These are phyloP conservation scores for Paracamarosporium sp. DNA, from an alignment of 2,329 filamentous ascomycete species.

Conservation along the genomic window DNA sequence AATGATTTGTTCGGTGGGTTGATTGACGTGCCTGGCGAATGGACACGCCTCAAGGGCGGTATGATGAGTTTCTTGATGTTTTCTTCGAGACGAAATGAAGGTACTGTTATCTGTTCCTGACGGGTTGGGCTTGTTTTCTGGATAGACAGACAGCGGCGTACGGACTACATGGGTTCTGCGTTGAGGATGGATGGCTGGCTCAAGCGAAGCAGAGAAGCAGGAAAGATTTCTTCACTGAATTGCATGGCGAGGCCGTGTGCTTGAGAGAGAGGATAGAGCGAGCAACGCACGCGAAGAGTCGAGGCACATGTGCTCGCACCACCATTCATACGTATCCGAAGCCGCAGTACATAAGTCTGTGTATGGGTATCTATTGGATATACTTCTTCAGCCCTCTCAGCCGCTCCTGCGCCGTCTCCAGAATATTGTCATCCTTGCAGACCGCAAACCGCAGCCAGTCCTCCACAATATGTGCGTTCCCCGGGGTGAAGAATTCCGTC, in stretches of 20 bases:
- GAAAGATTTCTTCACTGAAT: neutral
- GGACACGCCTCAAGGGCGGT: too few relatives aligned
- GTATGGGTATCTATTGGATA: conserved; percentile 40
- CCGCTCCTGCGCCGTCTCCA: conserved; percentile 58
- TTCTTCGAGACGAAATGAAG: too few relatives aligned
- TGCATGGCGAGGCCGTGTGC: neutral
- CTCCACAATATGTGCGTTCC: conserved; percentile 83
- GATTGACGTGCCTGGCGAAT: too few relatives aligned
- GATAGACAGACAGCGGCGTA: too few relatives aligned
- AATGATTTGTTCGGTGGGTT: too few relatives aligned
- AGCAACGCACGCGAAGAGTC: too few relatives aligned
- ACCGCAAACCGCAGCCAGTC: conserved; percentile 95
- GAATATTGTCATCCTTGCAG: conserved; percentile 88
- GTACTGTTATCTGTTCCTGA: too few relatives aligned
- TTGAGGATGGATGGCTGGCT: conserved; percentile 91
- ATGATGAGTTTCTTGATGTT: too few relatives aligned
- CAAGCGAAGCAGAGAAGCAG: conserved; percentile 12
- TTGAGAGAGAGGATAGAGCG: neutral
- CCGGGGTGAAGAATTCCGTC: conserved; percentile 93
- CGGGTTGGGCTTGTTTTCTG: too few relatives aligned
- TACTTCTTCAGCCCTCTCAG: conserved; percentile 59
- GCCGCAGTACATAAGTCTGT: too few relatives aligned
- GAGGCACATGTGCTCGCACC: too few relatives aligned
- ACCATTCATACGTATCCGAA: too few relatives aligned
- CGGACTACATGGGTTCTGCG: conserved; percentile 69